Percentiles rank a stretch among this genome's conserved stretches.
Evolutionary conservation across 176 grass and related monocot genomes (phyloP).

Genomic region (Typha latifolia): DNA sequence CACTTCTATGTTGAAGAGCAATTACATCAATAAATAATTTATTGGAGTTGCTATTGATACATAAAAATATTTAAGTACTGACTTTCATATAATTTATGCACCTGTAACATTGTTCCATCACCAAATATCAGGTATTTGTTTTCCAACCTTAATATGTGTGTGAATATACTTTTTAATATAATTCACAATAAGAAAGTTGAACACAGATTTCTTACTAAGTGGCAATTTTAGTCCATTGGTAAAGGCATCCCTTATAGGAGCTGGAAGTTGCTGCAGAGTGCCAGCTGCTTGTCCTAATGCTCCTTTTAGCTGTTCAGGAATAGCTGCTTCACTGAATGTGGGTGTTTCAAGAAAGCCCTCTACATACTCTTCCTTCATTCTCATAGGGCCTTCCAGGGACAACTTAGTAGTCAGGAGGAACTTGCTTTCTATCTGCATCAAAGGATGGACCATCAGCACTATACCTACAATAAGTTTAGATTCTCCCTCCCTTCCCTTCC

Average conservation of each 20-base stretch:
- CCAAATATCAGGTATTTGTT: neutral
- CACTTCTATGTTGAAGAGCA: too few species aligned
- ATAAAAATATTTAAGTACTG: too few species aligned
- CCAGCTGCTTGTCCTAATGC: slow-evolving; percentile 60
- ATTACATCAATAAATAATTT: too few species aligned
- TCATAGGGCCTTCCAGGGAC: slow-evolving; percentile 70
- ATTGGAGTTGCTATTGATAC: too few species aligned
- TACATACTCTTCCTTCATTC: slow-evolving; percentile 89
- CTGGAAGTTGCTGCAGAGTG: slow-evolving; percentile 69
- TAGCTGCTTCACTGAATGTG: slow-evolving; percentile 48
- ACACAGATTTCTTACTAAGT: slow-evolving; percentile 51
- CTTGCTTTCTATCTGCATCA: slow-evolving; percentile 80
- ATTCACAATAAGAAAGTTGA: neutral
- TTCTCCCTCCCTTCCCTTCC: too few species aligned
- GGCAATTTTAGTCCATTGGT: slow-evolving; percentile 70
- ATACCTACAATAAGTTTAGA: too few species aligned
- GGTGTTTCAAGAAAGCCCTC: slow-evolving; percentile 70
- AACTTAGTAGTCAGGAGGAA: slow-evolving; percentile 69
- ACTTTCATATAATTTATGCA: too few species aligned
- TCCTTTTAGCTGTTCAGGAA: slow-evolving; percentile 76
- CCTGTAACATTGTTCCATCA: too few species aligned
- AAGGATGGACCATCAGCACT: neutral
- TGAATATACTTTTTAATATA: neutral
- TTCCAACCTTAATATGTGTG: neutral
- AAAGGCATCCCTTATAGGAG: slow-evolving; percentile 66